These are phyloP conservation scores for Entomortierella lignicola DNA, from an alignment of 192 early-diverging fungal species.

Conservation along the genomic window DNA sequence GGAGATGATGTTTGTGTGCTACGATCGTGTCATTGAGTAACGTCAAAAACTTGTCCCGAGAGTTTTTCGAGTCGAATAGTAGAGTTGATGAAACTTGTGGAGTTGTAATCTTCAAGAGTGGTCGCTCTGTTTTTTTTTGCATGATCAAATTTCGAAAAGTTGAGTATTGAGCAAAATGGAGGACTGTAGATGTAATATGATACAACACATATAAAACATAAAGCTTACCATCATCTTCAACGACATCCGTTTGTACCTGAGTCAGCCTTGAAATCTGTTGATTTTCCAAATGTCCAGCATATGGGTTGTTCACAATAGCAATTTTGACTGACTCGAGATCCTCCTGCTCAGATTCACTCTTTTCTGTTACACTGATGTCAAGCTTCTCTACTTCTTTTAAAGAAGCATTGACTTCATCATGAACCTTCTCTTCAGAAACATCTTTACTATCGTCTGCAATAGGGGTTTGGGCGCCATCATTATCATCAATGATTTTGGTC, in stretches of 20 bases:
- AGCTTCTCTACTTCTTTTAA: no score
- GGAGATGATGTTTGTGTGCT: conserved; percentile 44
- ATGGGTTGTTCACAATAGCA: conserved; percentile 10
- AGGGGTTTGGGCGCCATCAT: not conserved
- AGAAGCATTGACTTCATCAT: no score
- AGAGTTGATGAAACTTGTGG: conserved; percentile 19
- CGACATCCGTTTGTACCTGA: conserved; percentile 36
- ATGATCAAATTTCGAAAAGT: not conserved
- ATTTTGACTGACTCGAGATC: not conserved
- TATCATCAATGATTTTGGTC: not conserved
- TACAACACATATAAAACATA: not conserved
- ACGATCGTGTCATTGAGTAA: conserved; percentile 28
- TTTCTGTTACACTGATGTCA: not conserved
- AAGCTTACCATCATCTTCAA: conserved; percentile 29
- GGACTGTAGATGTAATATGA: no score
- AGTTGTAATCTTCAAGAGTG: conserved; percentile 23
- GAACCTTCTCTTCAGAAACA: not conserved
- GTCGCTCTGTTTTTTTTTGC: no score
- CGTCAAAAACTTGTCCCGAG: conserved; percentile 19
- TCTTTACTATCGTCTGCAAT: not conserved
- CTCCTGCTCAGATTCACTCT: not conserved
- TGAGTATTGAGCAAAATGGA: not conserved
- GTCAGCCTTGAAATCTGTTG: conserved; percentile 37
- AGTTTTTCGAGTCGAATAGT: conserved; percentile 17
- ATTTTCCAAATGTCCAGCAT: conserved; percentile 46